phyloP scores from a whole-genome alignment of 768 basidiomycete species.

The Tylopilus balloui region DNA sequence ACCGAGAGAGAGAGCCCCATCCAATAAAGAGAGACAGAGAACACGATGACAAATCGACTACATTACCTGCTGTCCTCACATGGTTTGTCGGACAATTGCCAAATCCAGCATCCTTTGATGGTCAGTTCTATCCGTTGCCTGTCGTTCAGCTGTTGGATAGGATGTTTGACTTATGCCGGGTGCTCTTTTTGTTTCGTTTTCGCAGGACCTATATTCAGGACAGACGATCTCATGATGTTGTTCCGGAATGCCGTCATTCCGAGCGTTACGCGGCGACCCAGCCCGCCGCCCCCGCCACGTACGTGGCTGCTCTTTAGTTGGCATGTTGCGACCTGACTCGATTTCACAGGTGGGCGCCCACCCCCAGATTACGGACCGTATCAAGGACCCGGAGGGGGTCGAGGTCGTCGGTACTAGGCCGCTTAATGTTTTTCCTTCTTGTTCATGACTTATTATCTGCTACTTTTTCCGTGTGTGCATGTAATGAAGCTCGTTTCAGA shows the following conservation, averaged over 20 bases:
- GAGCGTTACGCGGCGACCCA: slow-evolving; percentile 44
- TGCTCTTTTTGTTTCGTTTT: slow-evolving; percentile 7
- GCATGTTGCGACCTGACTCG: slow-evolving; percentile 5
- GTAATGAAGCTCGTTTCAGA: neutral
- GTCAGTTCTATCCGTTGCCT: slow-evolving; percentile 41
- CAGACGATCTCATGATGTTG: slow-evolving; percentile 84
- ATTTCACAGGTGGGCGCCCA: slow-evolving; percentile 54
- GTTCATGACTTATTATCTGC: slow-evolving; percentile 15
- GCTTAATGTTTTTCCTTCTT: slow-evolving; percentile 5
- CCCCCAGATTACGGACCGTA: slow-evolving; percentile 87
- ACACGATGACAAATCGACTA: slow-evolving; percentile 43
- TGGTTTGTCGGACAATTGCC: slow-evolving; percentile 86
- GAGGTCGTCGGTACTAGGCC: slow-evolving; percentile 40
- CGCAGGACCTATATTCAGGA: slow-evolving; percentile 82
- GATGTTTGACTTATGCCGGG: slow-evolving; percentile 9
- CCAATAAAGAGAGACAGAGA: slow-evolving; percentile 38
- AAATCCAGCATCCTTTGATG: slow-evolving; percentile 70
- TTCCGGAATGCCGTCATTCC: slow-evolving; percentile 82
- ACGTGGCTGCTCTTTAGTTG: slow-evolving; percentile 1
- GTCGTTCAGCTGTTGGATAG: slow-evolving; percentile 10
- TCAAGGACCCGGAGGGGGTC: slow-evolving; percentile 58
- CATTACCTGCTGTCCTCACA: slow-evolving; percentile 58
- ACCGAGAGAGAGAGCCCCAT: slow-evolving; percentile 40
- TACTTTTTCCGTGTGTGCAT: slow-evolving; percentile 3
- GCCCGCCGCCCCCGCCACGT: slow-evolving; percentile 56